Evolutionary conservation across 208 protist species (phyloP).

Genomic region (Porcisia deanei): DNA sequence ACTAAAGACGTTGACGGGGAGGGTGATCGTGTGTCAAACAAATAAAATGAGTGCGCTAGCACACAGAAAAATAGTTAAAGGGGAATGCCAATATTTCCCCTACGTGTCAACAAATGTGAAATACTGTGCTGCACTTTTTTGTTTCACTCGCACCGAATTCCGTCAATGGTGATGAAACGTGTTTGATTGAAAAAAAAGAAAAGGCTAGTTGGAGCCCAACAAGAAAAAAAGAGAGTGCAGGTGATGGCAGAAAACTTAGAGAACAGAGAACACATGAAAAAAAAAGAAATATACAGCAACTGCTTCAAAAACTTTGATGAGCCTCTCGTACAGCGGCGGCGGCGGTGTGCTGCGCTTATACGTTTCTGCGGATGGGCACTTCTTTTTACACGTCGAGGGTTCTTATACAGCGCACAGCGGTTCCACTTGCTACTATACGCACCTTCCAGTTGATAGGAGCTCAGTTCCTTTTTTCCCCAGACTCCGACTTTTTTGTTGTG

Average conservation of each 20-base stretch:
- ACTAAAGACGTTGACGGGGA: not conserved
- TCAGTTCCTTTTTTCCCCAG: not conserved
- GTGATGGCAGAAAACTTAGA: not conserved
- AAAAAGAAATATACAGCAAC: not conserved
- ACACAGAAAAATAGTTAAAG: not conserved
- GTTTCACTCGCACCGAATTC: not conserved
- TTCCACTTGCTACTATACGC: not conserved
- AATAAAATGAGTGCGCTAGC: too few relatives aligned
- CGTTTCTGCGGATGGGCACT: not conserved
- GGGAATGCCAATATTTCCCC: not conserved
- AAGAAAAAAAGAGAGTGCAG: not conserved
- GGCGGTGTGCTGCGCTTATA: not conserved
- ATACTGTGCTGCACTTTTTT: not conserved
- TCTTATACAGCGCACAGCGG: not conserved
- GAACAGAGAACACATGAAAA: not conserved
- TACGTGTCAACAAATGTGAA: not conserved
- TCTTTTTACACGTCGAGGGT: not conserved
- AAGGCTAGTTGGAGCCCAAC: not conserved
- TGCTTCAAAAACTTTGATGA: not conserved
- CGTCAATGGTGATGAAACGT: not conserved
- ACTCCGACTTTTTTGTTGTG: too few relatives aligned
- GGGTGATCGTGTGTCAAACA: not conserved
- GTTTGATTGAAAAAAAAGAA: not conserved
- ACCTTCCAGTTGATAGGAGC: too few relatives aligned
- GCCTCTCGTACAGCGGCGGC: not conserved